These are phyloP conservation scores for Pseudogymnoascus destructans DNA, from an alignment of 2,329 filamentous ascomycete genomes.

Conservation along the genomic window DNA sequence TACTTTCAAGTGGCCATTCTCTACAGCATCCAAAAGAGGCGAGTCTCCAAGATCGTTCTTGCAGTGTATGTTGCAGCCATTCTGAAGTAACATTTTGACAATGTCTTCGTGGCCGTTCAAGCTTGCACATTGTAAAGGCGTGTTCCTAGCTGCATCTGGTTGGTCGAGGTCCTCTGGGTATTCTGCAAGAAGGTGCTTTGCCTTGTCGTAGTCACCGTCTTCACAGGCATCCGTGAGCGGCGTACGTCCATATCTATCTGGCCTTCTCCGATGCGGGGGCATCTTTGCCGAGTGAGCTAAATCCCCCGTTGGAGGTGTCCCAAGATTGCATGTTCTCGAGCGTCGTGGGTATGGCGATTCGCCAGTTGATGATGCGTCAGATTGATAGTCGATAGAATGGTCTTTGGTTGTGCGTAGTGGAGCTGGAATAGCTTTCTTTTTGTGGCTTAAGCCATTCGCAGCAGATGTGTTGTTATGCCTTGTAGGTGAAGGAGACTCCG, in stretches of 20 bases:
- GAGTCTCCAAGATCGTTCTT: constrained; percentile 77
- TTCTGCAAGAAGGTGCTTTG: constrained; percentile 61
- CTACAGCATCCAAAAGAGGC: constrained; percentile 86
- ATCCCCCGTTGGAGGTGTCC: constrained; percentile 43
- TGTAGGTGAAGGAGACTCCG: constrained; percentile 40
- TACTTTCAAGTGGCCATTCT: constrained; percentile 84
- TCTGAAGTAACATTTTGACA: constrained; percentile 72
- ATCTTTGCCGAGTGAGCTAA: constrained; percentile 55
- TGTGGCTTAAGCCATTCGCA: constrained; percentile 41
- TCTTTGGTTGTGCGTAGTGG: constrained; percentile 34
- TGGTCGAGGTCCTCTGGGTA: constrained; percentile 80
- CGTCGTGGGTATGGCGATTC: constrained; percentile 46
- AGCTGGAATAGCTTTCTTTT: constrained; percentile 48
- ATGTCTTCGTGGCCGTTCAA: constrained; percentile 78
- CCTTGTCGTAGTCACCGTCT: constrained; percentile 66
- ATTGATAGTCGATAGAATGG: constrained; percentile 50
- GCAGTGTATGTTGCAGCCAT: constrained; percentile 73
- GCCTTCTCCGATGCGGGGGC: constrained; percentile 65
- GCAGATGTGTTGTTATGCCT: background rate
- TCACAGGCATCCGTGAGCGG: constrained; percentile 81
- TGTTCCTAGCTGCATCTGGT: constrained; percentile 90
- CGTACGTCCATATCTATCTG: constrained; percentile 87
- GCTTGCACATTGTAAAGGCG: constrained; percentile 83
- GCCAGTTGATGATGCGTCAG: constrained; percentile 51
- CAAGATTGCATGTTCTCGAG: constrained; percentile 42